Conservation (phyloP, 495 filamentous ascomycete genomes). For the Penicillium manginii region DNA sequence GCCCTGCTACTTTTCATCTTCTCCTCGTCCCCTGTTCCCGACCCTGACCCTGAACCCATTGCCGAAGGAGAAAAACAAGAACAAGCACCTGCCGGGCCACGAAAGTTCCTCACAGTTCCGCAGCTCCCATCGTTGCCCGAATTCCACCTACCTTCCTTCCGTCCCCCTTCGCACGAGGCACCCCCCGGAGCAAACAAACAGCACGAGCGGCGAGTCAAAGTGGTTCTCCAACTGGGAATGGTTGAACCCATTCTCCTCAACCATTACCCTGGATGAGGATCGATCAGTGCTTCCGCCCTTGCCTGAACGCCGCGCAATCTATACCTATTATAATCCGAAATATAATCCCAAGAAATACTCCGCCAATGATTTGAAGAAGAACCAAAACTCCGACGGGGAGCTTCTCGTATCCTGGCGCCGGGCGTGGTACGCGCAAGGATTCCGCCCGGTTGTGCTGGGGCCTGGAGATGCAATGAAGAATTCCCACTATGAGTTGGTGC, state of each 20-base stretch:
- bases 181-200: slow-evolving; percentile 77
- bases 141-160: slow-evolving; percentile 55
- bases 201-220: slow-evolving; percentile 72
- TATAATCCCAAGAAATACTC: slow-evolving; percentile 32
- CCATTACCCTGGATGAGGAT: slow-evolving; percentile 82
- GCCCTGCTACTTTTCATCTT: slow-evolving; percentile 51
- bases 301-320: slow-evolving; percentile 73
- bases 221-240: slow-evolving; percentile 92
- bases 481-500: slow-evolving; percentile 67
- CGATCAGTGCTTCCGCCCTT: slow-evolving; percentile 85
- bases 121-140: slow-evolving; percentile 46
- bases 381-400: slow-evolving; percentile 71
- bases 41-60: slow-evolving; percentile 32
- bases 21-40: slow-evolving; percentile 43
- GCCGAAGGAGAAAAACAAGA: slow-evolving; percentile 20
- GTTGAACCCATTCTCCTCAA: slow-evolving; percentile 86
- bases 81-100: slow-evolving; percentile 22
- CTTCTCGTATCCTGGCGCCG: slow-evolving; percentile 86
- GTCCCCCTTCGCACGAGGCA: slow-evolving; percentile 72
- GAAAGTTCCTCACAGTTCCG: slow-evolving; percentile 44
- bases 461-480: slow-evolving; percentile 85
- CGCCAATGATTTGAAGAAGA: slow-evolving; percentile 60
- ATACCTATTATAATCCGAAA: slow-evolving; percentile 85
- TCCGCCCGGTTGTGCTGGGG: slow-evolving; percentile 80
- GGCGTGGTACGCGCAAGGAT: slow-evolving; percentile 94